Percentiles rank a stretch among this genome's conserved stretches.
Conservation (phyloP, 2,329 filamentous ascomycete species). For the Aaosphaeria pasadenensis region DNA sequence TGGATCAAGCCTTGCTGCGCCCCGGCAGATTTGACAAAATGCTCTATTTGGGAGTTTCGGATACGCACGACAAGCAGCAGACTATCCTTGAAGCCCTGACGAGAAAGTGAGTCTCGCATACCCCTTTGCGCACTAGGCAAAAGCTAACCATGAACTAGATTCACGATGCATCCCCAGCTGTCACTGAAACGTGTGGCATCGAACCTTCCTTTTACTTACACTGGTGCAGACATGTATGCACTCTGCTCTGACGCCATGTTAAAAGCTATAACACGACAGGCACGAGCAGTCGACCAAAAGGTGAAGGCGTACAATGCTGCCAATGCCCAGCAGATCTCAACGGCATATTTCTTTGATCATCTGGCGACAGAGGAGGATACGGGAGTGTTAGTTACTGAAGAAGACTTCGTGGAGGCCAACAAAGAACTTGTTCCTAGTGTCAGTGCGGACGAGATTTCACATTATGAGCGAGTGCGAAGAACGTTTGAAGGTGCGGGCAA, state of each 20-base stretch:
- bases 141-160: slow-evolving; percentile 51
- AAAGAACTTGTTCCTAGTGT: slow-evolving; percentile 89
- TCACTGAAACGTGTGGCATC: slow-evolving; percentile 73
- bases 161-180: slow-evolving; percentile 75
- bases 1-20: slow-evolving; percentile 84
- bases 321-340: slow-evolving; percentile 58
- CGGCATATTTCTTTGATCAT: slow-evolving; percentile 96
- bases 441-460: slow-evolving; percentile 83
- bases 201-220: slow-evolving; percentile 89
- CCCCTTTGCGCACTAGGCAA: not conserved
- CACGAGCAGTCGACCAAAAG: slow-evolving; percentile 77
- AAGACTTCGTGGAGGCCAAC: slow-evolving; percentile 81
- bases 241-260: slow-evolving; percentile 98
- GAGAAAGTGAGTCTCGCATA: slow-evolving; percentile 67
- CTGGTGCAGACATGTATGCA: slow-evolving; percentile 94
- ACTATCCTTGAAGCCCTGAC: slow-evolving; percentile 93
- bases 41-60: slow-evolving; percentile 93
- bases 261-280: slow-evolving; percentile 92
- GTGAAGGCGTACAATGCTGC: slow-evolving; percentile 66
- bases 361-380: slow-evolving; percentile 78
- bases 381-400: slow-evolving; percentile 81
- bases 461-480: slow-evolving; percentile 81
- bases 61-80: slow-evolving; percentile 94
- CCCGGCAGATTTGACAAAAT: slow-evolving; percentile 97
- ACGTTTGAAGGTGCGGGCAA: slow-evolving; percentile 70